These are phyloP conservation scores for Eucalyptus caleyi DNA, from an alignment of 345 rosid genomes.

Conservation along the genomic window DNA sequence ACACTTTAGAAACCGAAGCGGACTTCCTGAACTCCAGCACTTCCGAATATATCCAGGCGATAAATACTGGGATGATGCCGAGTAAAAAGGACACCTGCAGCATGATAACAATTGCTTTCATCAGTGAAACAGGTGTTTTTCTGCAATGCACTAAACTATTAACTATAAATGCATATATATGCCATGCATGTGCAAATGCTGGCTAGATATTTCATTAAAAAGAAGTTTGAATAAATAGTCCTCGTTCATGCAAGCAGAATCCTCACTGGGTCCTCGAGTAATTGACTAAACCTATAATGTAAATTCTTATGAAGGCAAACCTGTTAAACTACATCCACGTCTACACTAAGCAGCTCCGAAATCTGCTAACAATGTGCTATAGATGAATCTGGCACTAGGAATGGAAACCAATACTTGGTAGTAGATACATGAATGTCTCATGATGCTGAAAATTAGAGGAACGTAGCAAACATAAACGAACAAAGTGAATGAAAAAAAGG, in stretches of 20 bases:
- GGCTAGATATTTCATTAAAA: background rate
- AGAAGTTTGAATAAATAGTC: background rate
- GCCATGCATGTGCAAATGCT: background rate
- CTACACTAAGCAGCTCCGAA: background rate
- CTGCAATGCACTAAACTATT: background rate
- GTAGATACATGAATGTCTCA: background rate
- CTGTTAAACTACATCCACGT: background rate
- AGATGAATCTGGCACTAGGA: background rate
- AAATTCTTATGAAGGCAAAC: background rate
- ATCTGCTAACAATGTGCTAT: background rate
- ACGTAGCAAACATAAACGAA: background rate
- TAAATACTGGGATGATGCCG: conserved; percentile 65
- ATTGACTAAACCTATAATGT: background rate
- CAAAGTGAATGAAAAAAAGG: background rate
- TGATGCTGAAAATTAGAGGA: background rate
- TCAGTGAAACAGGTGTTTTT: background rate
- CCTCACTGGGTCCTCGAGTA: background rate
- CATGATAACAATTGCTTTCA: background rate
- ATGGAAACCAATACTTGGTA: background rate
- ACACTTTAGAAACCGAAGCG: conserved; percentile 59
- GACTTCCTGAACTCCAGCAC: conserved; percentile 57
- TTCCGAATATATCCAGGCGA: conserved; percentile 93
- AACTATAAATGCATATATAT: background rate
- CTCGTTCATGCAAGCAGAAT: background rate
- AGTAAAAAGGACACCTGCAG: conserved; percentile 84